Evolutionary conservation across 805 yeast species (phyloP).

Genomic region (Wickerhamomyces subpelliculosus): DNA sequence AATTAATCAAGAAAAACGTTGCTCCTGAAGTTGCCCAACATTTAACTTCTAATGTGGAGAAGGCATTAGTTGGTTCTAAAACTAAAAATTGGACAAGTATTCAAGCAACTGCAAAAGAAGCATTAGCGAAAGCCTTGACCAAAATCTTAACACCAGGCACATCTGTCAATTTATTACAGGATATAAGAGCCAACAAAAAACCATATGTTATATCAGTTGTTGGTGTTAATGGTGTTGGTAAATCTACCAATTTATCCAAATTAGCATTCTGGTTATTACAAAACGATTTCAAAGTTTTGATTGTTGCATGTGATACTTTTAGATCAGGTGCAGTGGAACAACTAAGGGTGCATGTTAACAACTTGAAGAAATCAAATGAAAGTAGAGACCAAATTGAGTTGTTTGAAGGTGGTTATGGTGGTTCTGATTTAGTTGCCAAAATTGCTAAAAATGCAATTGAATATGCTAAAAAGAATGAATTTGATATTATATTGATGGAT

Average conservation of each 20-base stretch:
- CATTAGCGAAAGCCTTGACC: slow-evolving; percentile 52
- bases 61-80: slow-evolving; percentile 63
- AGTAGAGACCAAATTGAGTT: slow-evolving; percentile 47
- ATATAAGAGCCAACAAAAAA: slow-evolving; percentile 37
- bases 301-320: slow-evolving; percentile 97
- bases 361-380: slow-evolving; percentile 62
- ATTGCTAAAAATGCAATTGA: slow-evolving; percentile 89
- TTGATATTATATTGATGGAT: slow-evolving; percentile 86
- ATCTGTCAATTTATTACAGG: slow-evolving; percentile 79
- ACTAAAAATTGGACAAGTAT: slow-evolving; percentile 71
- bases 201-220: slow-evolving; percentile 97
- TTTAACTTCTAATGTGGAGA: slow-evolving; percentile 63
- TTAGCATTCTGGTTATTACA: slow-evolving; percentile 93
- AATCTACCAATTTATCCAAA: slow-evolving; percentile 91
- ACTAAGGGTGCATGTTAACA: slow-evolving; percentile 85
- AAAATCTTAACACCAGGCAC: slow-evolving; percentile 87
- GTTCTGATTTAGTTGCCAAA: slow-evolving; percentile 88
- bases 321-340: slow-evolving; percentile 99
- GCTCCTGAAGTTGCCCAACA: slow-evolving; percentile 83
- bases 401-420: slow-evolving; percentile 94
- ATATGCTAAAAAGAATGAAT: slow-evolving; percentile 60
- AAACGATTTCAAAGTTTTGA: slow-evolving; percentile 76
- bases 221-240: slow-evolving; percentile 98
- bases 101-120: slow-evolving; percentile 63
- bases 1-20: slow-evolving; percentile 77